These are phyloP conservation scores for Paxillus involutus DNA, from an alignment of 768 basidiomycete genomes.

Conservation along the genomic window DNA sequence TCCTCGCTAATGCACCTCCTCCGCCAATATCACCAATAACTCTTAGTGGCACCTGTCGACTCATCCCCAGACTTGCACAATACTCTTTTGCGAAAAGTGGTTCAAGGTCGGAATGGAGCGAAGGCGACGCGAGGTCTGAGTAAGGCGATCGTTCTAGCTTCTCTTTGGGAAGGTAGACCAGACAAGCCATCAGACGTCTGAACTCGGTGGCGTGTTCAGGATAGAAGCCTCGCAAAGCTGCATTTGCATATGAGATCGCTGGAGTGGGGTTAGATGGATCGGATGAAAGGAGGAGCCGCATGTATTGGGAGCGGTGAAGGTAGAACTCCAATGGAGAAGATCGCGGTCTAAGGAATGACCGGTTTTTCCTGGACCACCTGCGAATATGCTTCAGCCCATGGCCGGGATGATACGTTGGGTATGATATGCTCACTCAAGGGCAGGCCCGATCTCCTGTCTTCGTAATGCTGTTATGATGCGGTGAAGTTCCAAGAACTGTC, in stretches of 20 bases:
- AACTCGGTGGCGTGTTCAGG: slow-evolving; percentile 62
- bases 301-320: slow-evolving; percentile 88
- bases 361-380: slow-evolving; percentile 80
- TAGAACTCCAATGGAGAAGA: slow-evolving; percentile 86
- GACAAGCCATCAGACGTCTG: slow-evolving; percentile 64
- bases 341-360: slow-evolving; percentile 61
- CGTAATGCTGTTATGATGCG: slow-evolving; percentile 67
- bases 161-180: slow-evolving; percentile 68
- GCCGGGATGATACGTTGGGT: not conserved
- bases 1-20: slow-evolving; percentile 85
- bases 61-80: slow-evolving; percentile 84
- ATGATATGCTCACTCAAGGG: slow-evolving; percentile 61
- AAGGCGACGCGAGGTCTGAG: slow-evolving; percentile 67
- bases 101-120: slow-evolving; percentile 75
- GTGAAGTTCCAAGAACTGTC: slow-evolving; percentile 69
- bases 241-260: slow-evolving; percentile 76
- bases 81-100: slow-evolving; percentile 88
- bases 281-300: slow-evolving; percentile 69
- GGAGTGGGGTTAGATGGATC: slow-evolving; percentile 54
- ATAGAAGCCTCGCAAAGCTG: slow-evolving; percentile 63
- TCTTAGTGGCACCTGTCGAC: slow-evolving; percentile 81
- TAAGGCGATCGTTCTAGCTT: slow-evolving; percentile 73
- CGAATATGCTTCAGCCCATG: not conserved
- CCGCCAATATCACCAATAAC: slow-evolving; percentile 94
- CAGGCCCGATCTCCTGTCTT: slow-evolving; percentile 66